Base-by-base conservation (phyloP, 1,284 basidiomycete species). In the Inonotus hispidus region DNA sequence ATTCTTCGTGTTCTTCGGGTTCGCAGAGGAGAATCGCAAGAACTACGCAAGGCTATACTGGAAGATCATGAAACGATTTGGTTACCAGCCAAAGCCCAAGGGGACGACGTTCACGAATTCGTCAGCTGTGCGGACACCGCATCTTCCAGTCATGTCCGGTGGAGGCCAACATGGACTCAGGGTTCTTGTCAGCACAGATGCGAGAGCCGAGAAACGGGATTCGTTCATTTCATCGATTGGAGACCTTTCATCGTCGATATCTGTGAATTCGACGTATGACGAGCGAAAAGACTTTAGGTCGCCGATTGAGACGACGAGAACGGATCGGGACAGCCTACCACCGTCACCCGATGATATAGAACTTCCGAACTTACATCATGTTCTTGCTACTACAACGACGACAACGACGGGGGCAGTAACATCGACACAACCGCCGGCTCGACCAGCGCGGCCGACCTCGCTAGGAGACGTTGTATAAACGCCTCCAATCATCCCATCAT, bases 1-100 rank as follows among this genome's bases (percentile, higher is more conserved):
- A 2, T 75, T 79, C 67, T 78, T 79, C 60, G 63, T 63, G 0
- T 75, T 79, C 61, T 79, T 81, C 63, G 79, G 77, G 1, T 74
- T 79, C 64, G 71, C 74, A 1, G 67, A 71, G 25, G 77, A 80
- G 59, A 73, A 71, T 0, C 63, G 74, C 35, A 64, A 65, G 2
- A 66, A 73, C 57, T 79, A 79, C 47, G 13, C 37, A 8, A 58
- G 47, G 35, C 37, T 27, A 8, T 58, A 55, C 25, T 54, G 56
- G 56, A 58, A 4, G 2, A 54, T 62, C 32, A 47, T 45, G 52
- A 25, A 23, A 13, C 43, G 52, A 19, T 62, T 62, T 35, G 61
- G 61, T 27, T 58, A 58, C 46, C 23, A 35, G 10, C 61, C 57
- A 32, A 54, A 46, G 25, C 43, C 56, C 23, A 54, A 49, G 29